phyloP scores from a whole-genome alignment of 768 basidiomycete genomes.

The Hypholoma sublateritium region DNA sequence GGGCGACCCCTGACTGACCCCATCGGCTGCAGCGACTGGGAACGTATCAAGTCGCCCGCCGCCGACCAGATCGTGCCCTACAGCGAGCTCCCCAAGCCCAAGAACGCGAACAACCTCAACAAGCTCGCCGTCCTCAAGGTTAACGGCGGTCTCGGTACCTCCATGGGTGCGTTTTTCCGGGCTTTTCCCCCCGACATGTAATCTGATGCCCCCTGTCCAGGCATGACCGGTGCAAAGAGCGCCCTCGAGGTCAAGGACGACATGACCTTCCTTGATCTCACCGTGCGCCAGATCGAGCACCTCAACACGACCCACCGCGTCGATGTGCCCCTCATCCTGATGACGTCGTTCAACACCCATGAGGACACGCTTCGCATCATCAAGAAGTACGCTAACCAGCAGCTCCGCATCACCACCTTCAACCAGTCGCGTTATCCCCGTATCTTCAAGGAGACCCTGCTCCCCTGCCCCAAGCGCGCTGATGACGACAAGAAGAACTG shows the following conservation, averaged over 20 bases:
- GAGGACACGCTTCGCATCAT: constrained; percentile 95
- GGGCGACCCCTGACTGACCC: constrained; percentile 9
- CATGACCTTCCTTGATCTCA: constrained; percentile 96
- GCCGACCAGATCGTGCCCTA: constrained; percentile 87
- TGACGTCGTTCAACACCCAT: constrained; percentile 99
- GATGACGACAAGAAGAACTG: constrained; percentile 87
- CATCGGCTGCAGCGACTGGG: constrained; percentile 65
- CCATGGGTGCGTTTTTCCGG: constrained; percentile 60
- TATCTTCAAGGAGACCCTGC: constrained; percentile 85
- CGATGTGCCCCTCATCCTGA: constrained; percentile 95
- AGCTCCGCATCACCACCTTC: constrained; percentile 89
- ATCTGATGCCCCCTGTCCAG: constrained; percentile 29
- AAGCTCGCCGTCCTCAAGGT: constrained; percentile 96
- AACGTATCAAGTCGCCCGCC: constrained; percentile 84
- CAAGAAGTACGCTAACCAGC: constrained; percentile 95
- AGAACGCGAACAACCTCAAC: constrained; percentile 69
- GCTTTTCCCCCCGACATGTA: neutral
- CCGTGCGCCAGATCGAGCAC: constrained; percentile 93
- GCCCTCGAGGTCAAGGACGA: constrained; percentile 96
- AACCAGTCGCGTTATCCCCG: constrained; percentile 95
- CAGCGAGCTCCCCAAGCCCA: constrained; percentile 59
- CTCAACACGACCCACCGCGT: constrained; percentile 82
- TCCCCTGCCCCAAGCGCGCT: constrained; percentile 78
- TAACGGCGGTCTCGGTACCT: constrained; percentile 91
- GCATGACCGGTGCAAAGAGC: constrained; percentile 86